Percentiles rank a stretch among this genome's conserved stretches.
Evolutionary conservation across 1,284 basidiomycete species (phyloP).

Genomic region (Boletellus deceptivus): DNA sequence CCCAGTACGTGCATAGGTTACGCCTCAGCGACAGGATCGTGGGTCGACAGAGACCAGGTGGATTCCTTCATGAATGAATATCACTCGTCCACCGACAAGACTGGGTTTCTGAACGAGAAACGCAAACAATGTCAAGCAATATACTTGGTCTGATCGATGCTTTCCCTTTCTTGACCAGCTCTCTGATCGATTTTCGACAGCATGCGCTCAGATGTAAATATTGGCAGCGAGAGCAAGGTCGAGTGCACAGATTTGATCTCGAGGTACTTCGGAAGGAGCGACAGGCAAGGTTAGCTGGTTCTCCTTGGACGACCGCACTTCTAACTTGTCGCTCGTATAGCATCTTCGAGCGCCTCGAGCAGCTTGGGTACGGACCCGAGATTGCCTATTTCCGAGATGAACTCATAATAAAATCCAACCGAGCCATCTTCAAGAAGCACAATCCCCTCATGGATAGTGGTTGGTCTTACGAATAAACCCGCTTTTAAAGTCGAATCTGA

Average conservation of each 20-base stretch:
- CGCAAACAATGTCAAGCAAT: background rate
- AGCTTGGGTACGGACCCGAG: constrained; percentile 17
- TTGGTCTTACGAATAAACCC: background rate
- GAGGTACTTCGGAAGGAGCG: constrained; percentile 9
- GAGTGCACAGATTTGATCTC: constrained; percentile 7
- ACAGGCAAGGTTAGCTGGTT: constrained; percentile 6
- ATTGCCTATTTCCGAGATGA: constrained; percentile 4
- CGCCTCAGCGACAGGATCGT: constrained; percentile 1
- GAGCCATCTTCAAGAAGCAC: constrained; percentile 11
- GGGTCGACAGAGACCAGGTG: constrained; percentile 15
- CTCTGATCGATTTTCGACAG: background rate
- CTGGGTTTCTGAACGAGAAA: constrained; percentile 7
- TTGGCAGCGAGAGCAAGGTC: constrained; percentile 12
- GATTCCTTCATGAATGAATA: constrained; percentile 12
- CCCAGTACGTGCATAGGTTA: background rate
- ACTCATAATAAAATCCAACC: constrained; percentile 4
- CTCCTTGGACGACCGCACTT: background rate
- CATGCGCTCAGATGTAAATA: constrained; percentile 7
- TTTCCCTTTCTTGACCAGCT: no score
- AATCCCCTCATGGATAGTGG: constrained; percentile 16
- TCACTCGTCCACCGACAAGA: constrained; percentile 7
- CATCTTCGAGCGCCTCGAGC: constrained; percentile 15
- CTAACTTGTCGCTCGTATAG: constrained; percentile 3
- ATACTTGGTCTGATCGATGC: constrained; percentile 1
- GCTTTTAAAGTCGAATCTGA: constrained; percentile 3